These are phyloP conservation scores for Mycena maculata DNA, from an alignment of 768 basidiomycete genomes.

Conservation along the genomic window DNA sequence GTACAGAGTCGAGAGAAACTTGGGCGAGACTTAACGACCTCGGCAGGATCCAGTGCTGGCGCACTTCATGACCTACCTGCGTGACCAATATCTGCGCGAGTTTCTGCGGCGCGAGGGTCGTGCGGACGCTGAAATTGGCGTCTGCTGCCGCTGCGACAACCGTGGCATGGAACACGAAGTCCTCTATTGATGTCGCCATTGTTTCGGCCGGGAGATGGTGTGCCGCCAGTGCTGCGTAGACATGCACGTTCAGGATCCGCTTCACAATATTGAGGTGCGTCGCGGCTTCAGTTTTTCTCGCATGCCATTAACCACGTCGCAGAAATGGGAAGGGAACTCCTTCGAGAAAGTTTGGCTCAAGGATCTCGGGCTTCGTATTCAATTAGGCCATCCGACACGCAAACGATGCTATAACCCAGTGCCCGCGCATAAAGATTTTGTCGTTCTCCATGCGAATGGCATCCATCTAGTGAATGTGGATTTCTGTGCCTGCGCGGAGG, in stretches of 20 bases:
- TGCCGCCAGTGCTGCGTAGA: neutral
- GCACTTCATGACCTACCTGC: too few species aligned
- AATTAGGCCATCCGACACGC: constrained; percentile 41
- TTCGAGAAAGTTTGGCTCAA: neutral
- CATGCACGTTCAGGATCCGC: neutral
- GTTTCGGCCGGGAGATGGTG: neutral
- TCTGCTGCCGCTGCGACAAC: too few species aligned
- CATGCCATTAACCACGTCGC: neutral
- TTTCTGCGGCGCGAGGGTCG: too few species aligned
- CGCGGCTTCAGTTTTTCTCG: neutral
- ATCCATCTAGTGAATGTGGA: constrained; percentile 37
- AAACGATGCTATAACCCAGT: constrained; percentile 17
- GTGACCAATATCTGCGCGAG: too few species aligned
- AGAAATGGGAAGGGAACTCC: neutral
- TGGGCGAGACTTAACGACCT: too few species aligned
- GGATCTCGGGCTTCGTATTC: constrained; percentile 35
- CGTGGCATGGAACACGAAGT: too few species aligned
- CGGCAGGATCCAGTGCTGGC: too few species aligned
- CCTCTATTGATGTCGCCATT: neutral
- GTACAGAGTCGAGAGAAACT: too few species aligned
- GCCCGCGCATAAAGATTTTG: constrained; percentile 17
- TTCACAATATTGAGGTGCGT: neutral
- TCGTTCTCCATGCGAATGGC: constrained; percentile 40
- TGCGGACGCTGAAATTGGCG: too few species aligned
- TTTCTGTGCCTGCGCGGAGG: constrained; percentile 39